phyloP scores from a whole-genome alignment of 2,329 filamentous ascomycete species.

The Ramularia collo-cygni region DNA sequence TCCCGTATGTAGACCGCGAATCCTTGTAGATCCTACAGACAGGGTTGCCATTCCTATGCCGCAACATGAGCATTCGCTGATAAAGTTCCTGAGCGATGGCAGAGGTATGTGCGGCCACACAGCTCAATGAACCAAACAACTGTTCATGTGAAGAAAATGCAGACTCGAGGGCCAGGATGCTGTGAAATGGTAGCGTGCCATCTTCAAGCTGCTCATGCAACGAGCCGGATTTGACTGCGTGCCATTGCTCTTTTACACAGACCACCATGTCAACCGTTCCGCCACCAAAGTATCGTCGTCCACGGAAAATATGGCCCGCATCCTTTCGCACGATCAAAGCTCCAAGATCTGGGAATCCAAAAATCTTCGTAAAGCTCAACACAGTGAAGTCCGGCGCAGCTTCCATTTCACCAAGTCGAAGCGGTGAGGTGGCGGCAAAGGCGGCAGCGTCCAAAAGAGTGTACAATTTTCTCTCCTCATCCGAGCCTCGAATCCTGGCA shows the following conservation, averaged over 20 bases:
- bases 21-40: slow-evolving; percentile 61
- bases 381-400: slow-evolving; percentile 75
- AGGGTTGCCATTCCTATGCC: slow-evolving; percentile 59
- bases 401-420: slow-evolving; percentile 59
- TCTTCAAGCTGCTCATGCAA: slow-evolving; percentile 84
- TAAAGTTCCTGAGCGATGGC: slow-evolving; percentile 57
- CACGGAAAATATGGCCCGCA: slow-evolving; percentile 54
- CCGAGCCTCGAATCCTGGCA: not conserved
- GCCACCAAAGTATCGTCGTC: slow-evolving; percentile 80
- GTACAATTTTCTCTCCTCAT: slow-evolving; percentile 36
- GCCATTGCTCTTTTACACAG: slow-evolving; percentile 66
- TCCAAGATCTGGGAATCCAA: slow-evolving; percentile 88
- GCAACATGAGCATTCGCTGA: slow-evolving; percentile 51
- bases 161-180: slow-evolving; percentile 70
- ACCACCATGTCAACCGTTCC: slow-evolving; percentile 90
- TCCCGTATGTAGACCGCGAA: slow-evolving; percentile 8
- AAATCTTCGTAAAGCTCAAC: slow-evolving; percentile 94
- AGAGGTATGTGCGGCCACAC: slow-evolving; percentile 63
- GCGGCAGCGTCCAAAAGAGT: slow-evolving; percentile 81
- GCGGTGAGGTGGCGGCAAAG: slow-evolving; percentile 65
- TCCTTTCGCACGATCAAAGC: slow-evolving; percentile 73
- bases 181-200: slow-evolving; percentile 85
- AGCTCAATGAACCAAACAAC: slow-evolving; percentile 62
- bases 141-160: slow-evolving; percentile 63
- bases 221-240: slow-evolving; percentile 62